These are phyloP conservation scores for Fraxinus sp. DNA, from an alignment of 305 asterid genomes.

Conservation along the genomic window DNA sequence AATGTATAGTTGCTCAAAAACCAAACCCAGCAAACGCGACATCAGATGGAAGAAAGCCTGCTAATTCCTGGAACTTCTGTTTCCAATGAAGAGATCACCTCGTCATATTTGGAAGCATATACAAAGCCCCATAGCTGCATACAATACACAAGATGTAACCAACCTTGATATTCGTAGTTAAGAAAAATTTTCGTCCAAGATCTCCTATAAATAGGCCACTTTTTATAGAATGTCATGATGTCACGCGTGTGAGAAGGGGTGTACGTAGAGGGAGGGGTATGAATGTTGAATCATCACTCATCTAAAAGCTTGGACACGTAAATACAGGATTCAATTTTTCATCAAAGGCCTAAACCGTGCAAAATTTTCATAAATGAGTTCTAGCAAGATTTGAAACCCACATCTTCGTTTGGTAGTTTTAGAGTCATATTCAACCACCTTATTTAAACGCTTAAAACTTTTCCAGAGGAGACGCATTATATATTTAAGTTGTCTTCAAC, in stretches of 20 bases:
- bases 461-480: background rate
- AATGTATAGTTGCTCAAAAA: background rate
- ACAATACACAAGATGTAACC: background rate
- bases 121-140: constrained; percentile 90
- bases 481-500: background rate
- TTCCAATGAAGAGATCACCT: constrained; percentile 54
- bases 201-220: background rate
- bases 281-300: background rate
- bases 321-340: background rate
- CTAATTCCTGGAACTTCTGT: constrained; percentile 77
- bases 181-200: background rate
- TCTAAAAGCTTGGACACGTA: background rate
- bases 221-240: background rate
- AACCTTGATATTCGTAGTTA: background rate
- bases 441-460: background rate
- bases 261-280: background rate
- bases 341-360: background rate
- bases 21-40: background rate
- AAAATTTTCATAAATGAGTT: background rate
- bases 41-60: background rate
- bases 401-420: background rate
- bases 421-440: background rate
- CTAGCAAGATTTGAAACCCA: background rate
- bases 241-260: background rate
- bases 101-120: constrained; percentile 76